Evolutionary conservation across 2,329 filamentous ascomycete species (phyloP).

Genomic region (Hawksworthiomyces lignivorus): DNA sequence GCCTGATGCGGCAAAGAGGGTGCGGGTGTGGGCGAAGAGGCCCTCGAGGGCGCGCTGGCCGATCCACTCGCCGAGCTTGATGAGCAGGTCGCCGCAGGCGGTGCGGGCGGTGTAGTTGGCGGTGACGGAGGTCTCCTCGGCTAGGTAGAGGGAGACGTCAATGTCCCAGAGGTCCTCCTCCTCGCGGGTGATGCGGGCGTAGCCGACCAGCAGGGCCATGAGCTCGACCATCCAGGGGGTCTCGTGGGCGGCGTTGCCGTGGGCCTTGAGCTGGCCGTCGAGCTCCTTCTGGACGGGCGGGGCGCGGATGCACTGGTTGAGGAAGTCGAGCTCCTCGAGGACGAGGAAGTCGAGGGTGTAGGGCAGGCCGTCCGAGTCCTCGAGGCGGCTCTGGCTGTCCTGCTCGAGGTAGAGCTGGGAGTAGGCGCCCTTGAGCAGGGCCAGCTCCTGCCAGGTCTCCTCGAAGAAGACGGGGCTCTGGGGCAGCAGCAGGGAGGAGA

Average conservation of each 20-base stretch:
- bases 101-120: conserved; percentile 94
- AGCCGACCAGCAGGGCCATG: conserved; percentile 75
- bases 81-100: conserved; percentile 83
- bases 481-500: conserved; percentile 71
- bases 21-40: conserved; percentile 67
- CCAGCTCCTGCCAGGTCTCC: conserved; percentile 82
- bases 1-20: conserved; percentile 65
- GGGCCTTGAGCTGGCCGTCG: conserved; percentile 64
- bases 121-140: conserved; percentile 89
- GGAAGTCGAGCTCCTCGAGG: conserved; percentile 87
- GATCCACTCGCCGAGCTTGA: conserved; percentile 90
- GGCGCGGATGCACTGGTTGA: conserved; percentile 84
- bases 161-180: conserved; percentile 96
- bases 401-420: conserved; percentile 78
- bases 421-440: conserved; percentile 63
- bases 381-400: conserved; percentile 77
- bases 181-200: conserved; percentile 83
- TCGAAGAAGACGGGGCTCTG: conserved; percentile 79
- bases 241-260: conserved; percentile 43
- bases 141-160: conserved; percentile 89
- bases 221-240: conserved; percentile 81
- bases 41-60: conserved; percentile 68
- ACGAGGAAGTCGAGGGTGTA: conserved; percentile 93
- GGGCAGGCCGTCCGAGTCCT: conserved; percentile 84
- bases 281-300: conserved; percentile 83